Evolutionary conservation across 1,284 basidiomycete species (phyloP).

Genomic region (Naganishia albida): DNA sequence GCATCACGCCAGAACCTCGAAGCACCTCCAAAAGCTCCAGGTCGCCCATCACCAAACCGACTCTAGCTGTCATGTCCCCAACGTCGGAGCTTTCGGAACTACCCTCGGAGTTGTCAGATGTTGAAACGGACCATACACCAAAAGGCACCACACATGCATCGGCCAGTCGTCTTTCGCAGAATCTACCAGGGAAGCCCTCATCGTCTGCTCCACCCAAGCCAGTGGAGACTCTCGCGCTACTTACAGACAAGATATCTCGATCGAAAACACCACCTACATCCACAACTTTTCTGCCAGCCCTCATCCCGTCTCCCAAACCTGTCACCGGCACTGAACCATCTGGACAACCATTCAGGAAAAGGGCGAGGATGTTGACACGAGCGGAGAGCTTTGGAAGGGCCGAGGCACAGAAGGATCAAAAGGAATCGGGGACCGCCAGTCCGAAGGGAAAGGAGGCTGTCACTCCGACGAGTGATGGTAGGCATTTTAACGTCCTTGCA

Average conservation of each 20-base stretch:
- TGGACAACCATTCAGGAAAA: not conserved
- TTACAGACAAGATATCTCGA: not conserved
- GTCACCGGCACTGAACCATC: not conserved
- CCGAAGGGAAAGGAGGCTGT: not conserved
- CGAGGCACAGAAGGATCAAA: slow-evolving; percentile 18
- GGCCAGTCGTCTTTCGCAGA: too few relatives aligned
- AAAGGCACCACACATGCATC: not conserved
- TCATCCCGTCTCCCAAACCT: not conserved
- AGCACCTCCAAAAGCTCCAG: too few relatives aligned
- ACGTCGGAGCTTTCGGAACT: slow-evolving; percentile 19
- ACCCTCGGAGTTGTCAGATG: slow-evolving; percentile 4
- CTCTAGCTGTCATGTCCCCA: not conserved
- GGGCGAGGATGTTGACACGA: slow-evolving; percentile 20
- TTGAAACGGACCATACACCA: slow-evolving; percentile 4
- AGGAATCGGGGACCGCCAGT: not conserved
- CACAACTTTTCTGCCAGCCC: slow-evolving; percentile 8
- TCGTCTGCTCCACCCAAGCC: not conserved
- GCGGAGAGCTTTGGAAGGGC: slow-evolving; percentile 20
- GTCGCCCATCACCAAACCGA: too few relatives aligned
- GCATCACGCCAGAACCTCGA: not conserved
- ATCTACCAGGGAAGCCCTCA: not conserved
- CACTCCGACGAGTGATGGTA: not conserved
- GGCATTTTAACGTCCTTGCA: too few relatives aligned
- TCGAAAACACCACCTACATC: slow-evolving; percentile 7
- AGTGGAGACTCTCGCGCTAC: not conserved